phyloP scores from a whole-genome alignment of 805 yeast species.

The Kazachstania taianensis region DNA sequence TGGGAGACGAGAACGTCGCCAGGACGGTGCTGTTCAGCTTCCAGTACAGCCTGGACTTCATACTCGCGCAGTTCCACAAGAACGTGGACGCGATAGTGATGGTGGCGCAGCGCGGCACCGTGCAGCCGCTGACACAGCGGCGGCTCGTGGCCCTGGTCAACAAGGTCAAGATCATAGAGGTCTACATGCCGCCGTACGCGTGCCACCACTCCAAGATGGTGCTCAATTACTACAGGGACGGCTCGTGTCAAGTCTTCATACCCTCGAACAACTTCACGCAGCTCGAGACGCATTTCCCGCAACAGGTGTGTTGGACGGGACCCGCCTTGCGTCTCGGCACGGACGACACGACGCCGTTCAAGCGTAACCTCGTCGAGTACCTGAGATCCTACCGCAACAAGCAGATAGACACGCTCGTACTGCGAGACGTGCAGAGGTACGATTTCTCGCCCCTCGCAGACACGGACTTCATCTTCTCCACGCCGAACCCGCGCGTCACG shows the following conservation, averaged over 20 bases:
- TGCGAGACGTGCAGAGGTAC: conserved; percentile 22
- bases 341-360: background rate
- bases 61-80: conserved; percentile 26
- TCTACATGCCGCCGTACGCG: conserved; percentile 32
- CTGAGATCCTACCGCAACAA: conserved; percentile 34
- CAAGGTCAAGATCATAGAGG: conserved; percentile 20
- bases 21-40: conserved; percentile 41
- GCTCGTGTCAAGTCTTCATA: conserved; percentile 40
- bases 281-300: conserved; percentile 45
- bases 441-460: conserved; percentile 42
- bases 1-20: conserved; percentile 28
- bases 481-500: conserved; percentile 34
- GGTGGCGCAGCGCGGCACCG: conserved; percentile 28
- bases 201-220: conserved; percentile 63
- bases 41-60: conserved; percentile 34
- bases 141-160: conserved; percentile 6
- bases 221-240: conserved; percentile 42
- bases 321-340: conserved; percentile 29
- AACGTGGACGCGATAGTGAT: conserved; percentile 18
- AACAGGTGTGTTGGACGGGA: conserved; percentile 59
- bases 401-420: conserved; percentile 23
- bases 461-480: conserved; percentile 42
- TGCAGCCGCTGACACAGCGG: conserved; percentile 14
- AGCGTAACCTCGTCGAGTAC: conserved; percentile 27
- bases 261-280: conserved; percentile 51